Evolutionary conservation across 768 basidiomycete species (phyloP).

Genomic region (Megacollybia marginata): DNA sequence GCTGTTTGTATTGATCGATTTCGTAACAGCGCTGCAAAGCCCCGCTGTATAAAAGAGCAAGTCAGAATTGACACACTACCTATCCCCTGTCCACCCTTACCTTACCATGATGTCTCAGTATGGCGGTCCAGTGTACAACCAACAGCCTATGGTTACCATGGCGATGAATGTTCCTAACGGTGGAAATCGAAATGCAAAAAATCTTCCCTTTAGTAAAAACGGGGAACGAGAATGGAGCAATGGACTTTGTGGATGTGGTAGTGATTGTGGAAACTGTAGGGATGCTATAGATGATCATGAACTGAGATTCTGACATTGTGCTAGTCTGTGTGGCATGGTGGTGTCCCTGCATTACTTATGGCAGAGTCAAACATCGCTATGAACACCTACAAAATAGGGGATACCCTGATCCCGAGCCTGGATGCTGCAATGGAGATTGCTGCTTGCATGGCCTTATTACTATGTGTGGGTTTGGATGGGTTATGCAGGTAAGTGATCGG

Average conservation of each 20-base stretch:
- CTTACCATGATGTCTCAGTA: too few relatives aligned
- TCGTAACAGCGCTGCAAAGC: too few relatives aligned
- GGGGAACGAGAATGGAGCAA: slow-evolving; percentile 22
- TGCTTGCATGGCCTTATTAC: slow-evolving; percentile 15
- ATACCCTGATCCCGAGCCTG: slow-evolving; percentile 27
- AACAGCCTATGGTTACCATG: slow-evolving; percentile 15
- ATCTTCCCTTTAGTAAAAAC: slow-evolving; percentile 13
- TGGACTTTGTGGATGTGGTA: slow-evolving; percentile 16
- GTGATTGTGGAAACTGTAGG: slow-evolving; percentile 17
- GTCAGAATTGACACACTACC: too few relatives aligned
- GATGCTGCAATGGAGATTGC: slow-evolving; percentile 12
- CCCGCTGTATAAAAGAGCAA: too few relatives aligned
- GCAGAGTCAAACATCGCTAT: slow-evolving; percentile 26
- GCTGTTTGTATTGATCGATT: too few relatives aligned
- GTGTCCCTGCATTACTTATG: slow-evolving; percentile 32
- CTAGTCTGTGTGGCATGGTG: slow-evolving; percentile 23
- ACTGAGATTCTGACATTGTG: not conserved
- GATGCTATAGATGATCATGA: not conserved
- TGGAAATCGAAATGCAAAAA: slow-evolving; percentile 19
- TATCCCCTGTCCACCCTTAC: too few relatives aligned
- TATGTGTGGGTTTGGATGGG: not conserved
- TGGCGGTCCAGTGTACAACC: not conserved
- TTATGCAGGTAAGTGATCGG: not conserved
- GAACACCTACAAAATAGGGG: slow-evolving; percentile 22
- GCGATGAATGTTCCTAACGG: slow-evolving; percentile 13